Base-by-base conservation (phyloP, 495 filamentous ascomycete species). In the Pseudevernia furfuracea region DNA sequence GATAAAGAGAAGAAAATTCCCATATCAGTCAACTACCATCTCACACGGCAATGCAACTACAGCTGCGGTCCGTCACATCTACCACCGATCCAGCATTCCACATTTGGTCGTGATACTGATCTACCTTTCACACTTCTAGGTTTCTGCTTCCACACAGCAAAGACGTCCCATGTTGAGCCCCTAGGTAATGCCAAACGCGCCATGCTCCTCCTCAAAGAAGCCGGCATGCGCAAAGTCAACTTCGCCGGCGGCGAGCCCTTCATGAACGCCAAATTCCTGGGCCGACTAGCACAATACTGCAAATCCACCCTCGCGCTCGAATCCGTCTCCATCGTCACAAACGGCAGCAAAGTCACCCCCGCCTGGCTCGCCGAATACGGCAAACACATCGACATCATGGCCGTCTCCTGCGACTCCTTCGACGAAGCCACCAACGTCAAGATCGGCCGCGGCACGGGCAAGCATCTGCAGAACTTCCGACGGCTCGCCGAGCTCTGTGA, bases 161-260 rank as follows among this genome's bases (percentile, higher is more conserved):
- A 69, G 46, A 74, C 74, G 5, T 80, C 77, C n/a, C 68, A 79
- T 63, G 71, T 81, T 10, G 72, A 72, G 9, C 46, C 71, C 12
- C 71, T 75, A 19, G 68, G 70, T 1, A 67, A 76, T 4, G 78
- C 78, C 56, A 78, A 82, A 63, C 66, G 64, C 12, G 82, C 75
- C 19, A 73, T 84, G 21, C 67, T 55, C 7, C 77, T 85, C 7
- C 75, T 85, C 23, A 67, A 69, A 28, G 66, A 75, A 5, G 81
- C 79, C 8, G 83, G 82, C 23, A 86, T 85, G 83, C 69, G 71
- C 60, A 85, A 85, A 65, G 71, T 84, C 63, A 85, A 86, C 71
- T 81, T 85, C 63, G 82, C 83, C 19, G 82, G 83, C 43, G 83
- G 83, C 9, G 83, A 86, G 65, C 82, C 83, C 3, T 84, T 85